Evolutionary conservation across 1,284 basidiomycete genomes (phyloP).

Genomic region (Melanopsichium pennsylvanicum): DNA sequence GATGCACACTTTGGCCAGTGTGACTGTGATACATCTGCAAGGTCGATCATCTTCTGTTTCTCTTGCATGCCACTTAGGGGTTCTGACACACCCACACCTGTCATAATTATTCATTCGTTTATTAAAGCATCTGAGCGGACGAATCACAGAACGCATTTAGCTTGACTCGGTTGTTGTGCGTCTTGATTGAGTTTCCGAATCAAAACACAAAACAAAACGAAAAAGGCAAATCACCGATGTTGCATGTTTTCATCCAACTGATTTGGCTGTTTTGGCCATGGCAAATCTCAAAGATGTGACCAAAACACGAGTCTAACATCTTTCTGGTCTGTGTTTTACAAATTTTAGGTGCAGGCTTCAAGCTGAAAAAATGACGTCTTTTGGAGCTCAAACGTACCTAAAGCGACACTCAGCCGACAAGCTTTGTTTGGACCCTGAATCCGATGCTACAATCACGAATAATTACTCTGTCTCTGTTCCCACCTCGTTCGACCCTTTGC

Average conservation of each 20-base stretch:
- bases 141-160: too few relatives aligned
- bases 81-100: background rate
- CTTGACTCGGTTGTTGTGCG: too few relatives aligned
- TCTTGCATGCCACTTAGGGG: slow-evolving; percentile 1
- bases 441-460: background rate
- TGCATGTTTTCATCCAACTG: background rate
- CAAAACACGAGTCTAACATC: background rate
- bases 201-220: background rate
- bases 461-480: background rate
- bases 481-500: background rate
- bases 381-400: background rate
- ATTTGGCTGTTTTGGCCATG: slow-evolving; percentile 1
- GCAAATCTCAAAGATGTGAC: background rate
- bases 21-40: too few relatives aligned
- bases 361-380: slow-evolving; percentile 9
- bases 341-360: background rate
- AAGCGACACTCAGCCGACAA: background rate
- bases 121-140: too few relatives aligned
- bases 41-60: too few relatives aligned
- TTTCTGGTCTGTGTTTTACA: too few relatives aligned
- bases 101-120: too few relatives aligned
- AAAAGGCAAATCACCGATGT: too few relatives aligned
- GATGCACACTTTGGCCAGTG: too few relatives aligned
- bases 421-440: slow-evolving; percentile 4
- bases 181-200: background rate